These are phyloP conservation scores for Beauveria medogensis DNA, from an alignment of 2,329 filamentous ascomycete genomes.

Conservation along the genomic window DNA sequence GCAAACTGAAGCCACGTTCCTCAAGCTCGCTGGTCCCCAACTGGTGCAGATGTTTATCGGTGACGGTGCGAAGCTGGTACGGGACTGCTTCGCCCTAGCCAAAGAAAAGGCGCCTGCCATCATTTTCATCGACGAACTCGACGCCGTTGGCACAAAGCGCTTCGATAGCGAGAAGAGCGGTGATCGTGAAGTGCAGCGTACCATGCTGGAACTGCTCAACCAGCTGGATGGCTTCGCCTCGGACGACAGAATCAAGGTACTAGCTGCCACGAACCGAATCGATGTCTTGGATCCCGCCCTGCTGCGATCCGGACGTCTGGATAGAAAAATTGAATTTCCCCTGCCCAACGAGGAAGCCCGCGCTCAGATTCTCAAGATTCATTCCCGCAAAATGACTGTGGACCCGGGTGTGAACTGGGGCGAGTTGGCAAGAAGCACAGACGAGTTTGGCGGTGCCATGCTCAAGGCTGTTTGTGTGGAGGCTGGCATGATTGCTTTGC, in stretches of 20 bases:
- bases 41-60: constrained; percentile 99
- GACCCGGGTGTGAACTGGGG: constrained; percentile 91
- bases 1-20: constrained; percentile 96
- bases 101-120: constrained; percentile 99
- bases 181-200: constrained; percentile 95
- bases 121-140: constrained; percentile 98
- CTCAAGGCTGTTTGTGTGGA: constrained; percentile 98
- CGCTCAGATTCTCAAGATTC: constrained; percentile 94
- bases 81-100: constrained; percentile 92
- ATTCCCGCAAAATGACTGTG: constrained; percentile 97
- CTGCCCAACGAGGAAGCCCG: constrained; percentile 95
- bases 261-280: constrained; percentile 89
- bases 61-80: constrained; percentile 93
- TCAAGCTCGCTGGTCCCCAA: constrained; percentile 95
- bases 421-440: constrained; percentile 89
- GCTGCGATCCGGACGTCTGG: constrained; percentile 82
- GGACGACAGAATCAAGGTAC: constrained; percentile 92
- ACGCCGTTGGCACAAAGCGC: constrained; percentile 96
- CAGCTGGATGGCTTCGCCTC: constrained; percentile 97
- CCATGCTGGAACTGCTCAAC: constrained; percentile 97
- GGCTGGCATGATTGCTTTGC: constrained; percentile 96
- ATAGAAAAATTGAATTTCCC: constrained; percentile 97
- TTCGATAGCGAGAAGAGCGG: constrained; percentile 98
- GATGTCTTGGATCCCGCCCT: constrained; percentile 90
- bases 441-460: constrained; percentile 97